Evolutionary conservation across 1,284 basidiomycete genomes (phyloP).

Genomic region (Malassezia slooffiae): DNA sequence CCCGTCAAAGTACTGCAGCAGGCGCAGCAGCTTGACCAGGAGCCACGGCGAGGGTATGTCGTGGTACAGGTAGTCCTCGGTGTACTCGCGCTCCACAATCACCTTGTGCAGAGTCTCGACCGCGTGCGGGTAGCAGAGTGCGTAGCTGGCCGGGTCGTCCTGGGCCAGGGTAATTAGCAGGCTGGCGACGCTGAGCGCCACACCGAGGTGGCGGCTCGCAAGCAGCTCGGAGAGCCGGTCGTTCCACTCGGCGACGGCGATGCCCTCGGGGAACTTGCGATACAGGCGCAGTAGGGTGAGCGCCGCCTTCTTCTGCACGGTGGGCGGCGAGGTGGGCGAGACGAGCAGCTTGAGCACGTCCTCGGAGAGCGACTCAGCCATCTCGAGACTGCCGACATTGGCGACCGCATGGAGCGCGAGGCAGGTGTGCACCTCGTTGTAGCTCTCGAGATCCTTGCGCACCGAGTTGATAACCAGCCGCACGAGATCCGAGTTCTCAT

Average conservation of each 20-base stretch:
- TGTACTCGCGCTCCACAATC: slow-evolving; percentile 72
- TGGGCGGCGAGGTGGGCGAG: slow-evolving; percentile 83
- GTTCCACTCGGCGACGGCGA: slow-evolving; percentile 89
- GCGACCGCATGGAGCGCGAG: slow-evolving; percentile 95
- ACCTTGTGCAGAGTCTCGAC: slow-evolving; percentile 70
- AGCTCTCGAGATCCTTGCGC: slow-evolving; percentile 88
- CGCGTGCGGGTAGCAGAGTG: slow-evolving; percentile 84
- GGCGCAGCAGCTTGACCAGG: slow-evolving; percentile 83
- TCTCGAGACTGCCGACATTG: slow-evolving; percentile 92
- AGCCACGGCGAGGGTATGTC: slow-evolving; percentile 95
- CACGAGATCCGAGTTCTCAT: slow-evolving; percentile 93
- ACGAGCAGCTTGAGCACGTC: slow-evolving; percentile 91
- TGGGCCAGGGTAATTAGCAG: slow-evolving; percentile 90
- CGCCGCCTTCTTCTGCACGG: slow-evolving; percentile 98
- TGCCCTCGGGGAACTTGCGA: slow-evolving; percentile 86
- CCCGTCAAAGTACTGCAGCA: slow-evolving; percentile 90
- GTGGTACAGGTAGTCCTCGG: slow-evolving; percentile 86
- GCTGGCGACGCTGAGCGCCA: slow-evolving; percentile 84
- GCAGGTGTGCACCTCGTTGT: slow-evolving; percentile 89
- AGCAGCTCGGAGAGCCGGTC: slow-evolving; percentile 84
- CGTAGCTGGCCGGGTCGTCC: slow-evolving; percentile 77
- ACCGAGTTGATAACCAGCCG: slow-evolving; percentile 95
- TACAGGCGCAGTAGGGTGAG: slow-evolving; percentile 83
- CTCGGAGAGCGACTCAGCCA: slow-evolving; percentile 86
- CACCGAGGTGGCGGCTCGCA: slow-evolving; percentile 80